phyloP scores from a whole-genome alignment of 2,329 filamentous ascomycete genomes.

The Xylariaceae sp. region DNA sequence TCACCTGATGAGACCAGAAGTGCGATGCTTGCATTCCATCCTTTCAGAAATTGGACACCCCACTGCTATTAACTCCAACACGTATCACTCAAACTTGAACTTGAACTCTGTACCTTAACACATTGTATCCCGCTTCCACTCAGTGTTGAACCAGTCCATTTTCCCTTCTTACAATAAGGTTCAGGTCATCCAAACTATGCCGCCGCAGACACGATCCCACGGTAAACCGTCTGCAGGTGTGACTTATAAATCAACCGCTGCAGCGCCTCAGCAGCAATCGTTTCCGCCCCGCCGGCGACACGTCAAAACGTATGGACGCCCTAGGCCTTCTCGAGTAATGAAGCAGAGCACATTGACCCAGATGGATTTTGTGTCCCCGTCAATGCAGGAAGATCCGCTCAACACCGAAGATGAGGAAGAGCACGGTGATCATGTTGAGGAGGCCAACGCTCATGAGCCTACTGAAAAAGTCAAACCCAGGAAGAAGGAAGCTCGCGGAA shows the following conservation, averaged over 20 bases:
- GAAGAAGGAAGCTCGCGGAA: slow-evolving; percentile 22
- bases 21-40: not conserved
- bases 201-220: slow-evolving; percentile 29
- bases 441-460: slow-evolving; percentile 3
- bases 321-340: slow-evolving; percentile 15
- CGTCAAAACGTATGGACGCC: slow-evolving; percentile 32
- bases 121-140: not conserved
- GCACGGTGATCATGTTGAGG: slow-evolving; percentile 15
- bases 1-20: not conserved
- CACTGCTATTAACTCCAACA: not conserved
- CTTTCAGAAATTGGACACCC: not conserved
- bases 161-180: not conserved
- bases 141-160: not conserved
- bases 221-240: slow-evolving; percentile 20
- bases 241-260: slow-evolving; percentile 30
- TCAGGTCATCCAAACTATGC: slow-evolving; percentile 21
- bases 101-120: not conserved
- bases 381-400: slow-evolving; percentile 20
- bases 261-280: slow-evolving; percentile 30
- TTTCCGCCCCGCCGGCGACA: slow-evolving; percentile 31
- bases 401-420: slow-evolving; percentile 19
- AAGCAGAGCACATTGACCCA: slow-evolving; percentile 37
- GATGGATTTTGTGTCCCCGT: slow-evolving; percentile 34
- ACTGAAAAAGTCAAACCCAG: slow-evolving; percentile 14
- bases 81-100: not conserved